These are phyloP conservation scores for Amphibolis antarctica DNA, from an alignment of 106 monocot genomes.

Conservation along the genomic window DNA sequence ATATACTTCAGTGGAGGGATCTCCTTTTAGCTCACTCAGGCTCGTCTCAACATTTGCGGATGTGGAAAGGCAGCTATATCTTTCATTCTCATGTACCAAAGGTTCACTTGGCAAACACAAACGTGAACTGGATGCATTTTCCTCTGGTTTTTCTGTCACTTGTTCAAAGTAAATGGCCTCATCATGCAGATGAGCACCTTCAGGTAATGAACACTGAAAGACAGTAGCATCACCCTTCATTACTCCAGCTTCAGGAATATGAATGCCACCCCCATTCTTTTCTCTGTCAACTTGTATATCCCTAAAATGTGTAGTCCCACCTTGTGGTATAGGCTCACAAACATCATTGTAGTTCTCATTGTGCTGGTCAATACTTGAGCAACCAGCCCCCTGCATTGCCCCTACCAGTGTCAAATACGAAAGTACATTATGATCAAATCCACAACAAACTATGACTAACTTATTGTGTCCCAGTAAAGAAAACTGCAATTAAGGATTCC, in stretches of 20 bases:
- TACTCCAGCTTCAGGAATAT: constrained; percentile 1
- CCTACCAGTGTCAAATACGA: constrained; percentile 73
- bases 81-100: constrained; percentile 1
- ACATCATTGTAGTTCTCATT: constrained; percentile 3
- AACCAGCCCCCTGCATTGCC: constrained; percentile 61
- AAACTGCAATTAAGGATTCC: constrained; percentile 3
- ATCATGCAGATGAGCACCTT: constrained; percentile 8
- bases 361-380: constrained; percentile 17
- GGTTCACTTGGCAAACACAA: neutral
- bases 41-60: neutral
- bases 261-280: neutral
- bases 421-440: constrained; percentile 38
- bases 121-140: neutral
- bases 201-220: constrained; percentile 3
- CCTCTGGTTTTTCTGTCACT: neutral
- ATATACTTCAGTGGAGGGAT: neutral
- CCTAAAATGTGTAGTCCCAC: neutral
- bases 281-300: neutral
- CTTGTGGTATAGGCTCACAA: constrained; percentile 1
- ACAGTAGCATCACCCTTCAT: neutral
- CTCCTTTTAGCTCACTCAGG: neutral
- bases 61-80: neutral
- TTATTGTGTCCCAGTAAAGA: neutral
- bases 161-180: neutral
- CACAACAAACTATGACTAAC: constrained; percentile 7